Evolutionary conservation across 257 asterid genomes (phyloP).

Genomic region (Ocimum tenuiflorum): DNA sequence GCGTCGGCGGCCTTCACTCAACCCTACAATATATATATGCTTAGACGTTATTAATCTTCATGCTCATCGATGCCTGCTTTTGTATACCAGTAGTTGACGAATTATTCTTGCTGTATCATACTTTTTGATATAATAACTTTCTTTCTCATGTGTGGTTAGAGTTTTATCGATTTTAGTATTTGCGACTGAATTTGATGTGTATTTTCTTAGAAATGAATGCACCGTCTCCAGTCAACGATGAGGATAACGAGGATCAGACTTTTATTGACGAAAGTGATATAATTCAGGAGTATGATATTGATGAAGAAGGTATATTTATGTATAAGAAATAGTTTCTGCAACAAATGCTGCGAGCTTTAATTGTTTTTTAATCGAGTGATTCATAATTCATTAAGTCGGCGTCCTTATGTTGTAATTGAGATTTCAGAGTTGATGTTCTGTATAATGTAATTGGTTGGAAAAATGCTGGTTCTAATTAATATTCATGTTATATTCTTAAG

Average conservation of each 20-base stretch:
- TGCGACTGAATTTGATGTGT: not conserved
- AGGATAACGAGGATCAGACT: conserved; percentile 36
- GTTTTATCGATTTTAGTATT: not conserved
- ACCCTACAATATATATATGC: no score
- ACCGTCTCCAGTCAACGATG: conserved; percentile 23
- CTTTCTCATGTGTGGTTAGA: not conserved
- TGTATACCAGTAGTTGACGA: no score
- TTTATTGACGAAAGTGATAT: conserved; percentile 65
- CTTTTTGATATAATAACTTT: no score
- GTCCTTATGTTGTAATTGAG: not conserved
- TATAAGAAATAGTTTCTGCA: not conserved
- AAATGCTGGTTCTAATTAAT: not conserved
- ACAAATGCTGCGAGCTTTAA: not conserved
- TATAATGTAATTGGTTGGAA: not conserved
- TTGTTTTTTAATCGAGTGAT: not conserved
- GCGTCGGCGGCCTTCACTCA: no score
- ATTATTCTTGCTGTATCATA: no score
- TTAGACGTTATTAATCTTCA: no score
- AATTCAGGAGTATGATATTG: conserved; percentile 51
- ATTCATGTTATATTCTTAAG: not conserved
- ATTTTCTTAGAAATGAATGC: conserved; percentile 25
- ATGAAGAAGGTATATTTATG: conserved; percentile 63
- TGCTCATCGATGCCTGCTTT: no score
- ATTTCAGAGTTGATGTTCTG: not conserved
- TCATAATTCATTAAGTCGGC: not conserved